Conservation (phyloP, 1,284 basidiomycete genomes). For the Ustilago bromivora region DNA sequence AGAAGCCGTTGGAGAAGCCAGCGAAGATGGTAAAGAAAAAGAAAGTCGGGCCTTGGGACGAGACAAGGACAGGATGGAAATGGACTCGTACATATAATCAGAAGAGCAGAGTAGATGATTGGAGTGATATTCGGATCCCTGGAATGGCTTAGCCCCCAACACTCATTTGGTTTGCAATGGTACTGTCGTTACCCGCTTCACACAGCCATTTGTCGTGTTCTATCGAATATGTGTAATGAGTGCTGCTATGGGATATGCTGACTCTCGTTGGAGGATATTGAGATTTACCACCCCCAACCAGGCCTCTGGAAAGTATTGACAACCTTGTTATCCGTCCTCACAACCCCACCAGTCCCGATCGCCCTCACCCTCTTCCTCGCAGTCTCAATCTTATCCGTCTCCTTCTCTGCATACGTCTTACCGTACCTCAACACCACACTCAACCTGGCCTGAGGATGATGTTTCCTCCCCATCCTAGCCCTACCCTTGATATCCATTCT, state of each 20-base stretch:
- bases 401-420: conserved; percentile 80
- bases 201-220: neutral
- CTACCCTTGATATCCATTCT: conserved; percentile 88
- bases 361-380: conserved; percentile 82
- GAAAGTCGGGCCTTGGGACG: conserved; percentile 2
- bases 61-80: neutral
- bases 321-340: conserved; percentile 50
- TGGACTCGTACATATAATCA: conserved; percentile 8
- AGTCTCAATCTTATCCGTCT: conserved; percentile 76
- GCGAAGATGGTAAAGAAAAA: neutral
- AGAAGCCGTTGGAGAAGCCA: neutral
- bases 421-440: conserved; percentile 86
- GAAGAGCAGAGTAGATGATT: neutral
- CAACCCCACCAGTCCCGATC: conserved; percentile 74
- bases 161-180: neutral
- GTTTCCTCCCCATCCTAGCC: conserved; percentile 81
- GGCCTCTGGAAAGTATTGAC: conserved; percentile 65
- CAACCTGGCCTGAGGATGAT: conserved; percentile 82
- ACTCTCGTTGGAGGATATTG: neutral
- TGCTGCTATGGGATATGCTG: neutral
- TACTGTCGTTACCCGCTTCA: neutral
- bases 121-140: conserved; percentile 12
- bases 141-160: conserved; percentile 3
- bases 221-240: neutral
- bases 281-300: conserved; percentile 62